Evolutionary conservation across 257 asterid species (phyloP).

Genomic region (Jacaranda copaia): DNA sequence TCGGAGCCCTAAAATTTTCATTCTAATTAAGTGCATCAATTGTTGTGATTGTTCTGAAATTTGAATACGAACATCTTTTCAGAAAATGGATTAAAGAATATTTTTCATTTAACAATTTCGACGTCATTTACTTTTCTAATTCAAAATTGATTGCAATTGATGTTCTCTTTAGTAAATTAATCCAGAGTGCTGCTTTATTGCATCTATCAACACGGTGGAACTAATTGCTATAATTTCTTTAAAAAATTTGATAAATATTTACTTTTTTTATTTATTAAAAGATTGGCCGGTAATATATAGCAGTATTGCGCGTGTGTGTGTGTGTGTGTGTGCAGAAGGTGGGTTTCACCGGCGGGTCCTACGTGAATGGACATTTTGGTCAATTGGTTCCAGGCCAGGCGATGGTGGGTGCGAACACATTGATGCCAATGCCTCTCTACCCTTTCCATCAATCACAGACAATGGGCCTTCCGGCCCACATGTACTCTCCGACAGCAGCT

Average conservation of each 20-base stretch:
- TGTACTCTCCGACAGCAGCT: slow-evolving; percentile 58
- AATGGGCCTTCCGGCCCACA: slow-evolving; percentile 90
- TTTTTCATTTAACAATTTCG: background rate
- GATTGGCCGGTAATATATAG: too few relatives aligned
- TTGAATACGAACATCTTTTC: too few relatives aligned
- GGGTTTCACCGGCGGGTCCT: slow-evolving; percentile 78
- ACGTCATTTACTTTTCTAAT: background rate
- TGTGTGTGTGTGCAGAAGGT: slow-evolving; percentile 54
- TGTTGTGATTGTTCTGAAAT: too few relatives aligned
- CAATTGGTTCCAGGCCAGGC: slow-evolving; percentile 74
- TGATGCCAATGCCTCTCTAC: slow-evolving; percentile 80
- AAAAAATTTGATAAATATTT: too few relatives aligned
- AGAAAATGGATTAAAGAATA: background rate
- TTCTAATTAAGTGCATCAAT: too few relatives aligned
- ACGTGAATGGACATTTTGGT: slow-evolving; percentile 82
- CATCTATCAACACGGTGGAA: too few relatives aligned
- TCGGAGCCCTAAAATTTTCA: too few relatives aligned
- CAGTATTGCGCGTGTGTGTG: background rate
- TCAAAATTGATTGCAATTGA: background rate
- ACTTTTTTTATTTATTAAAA: too few relatives aligned
- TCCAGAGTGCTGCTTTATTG: too few relatives aligned
- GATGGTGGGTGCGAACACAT: slow-evolving; percentile 67
- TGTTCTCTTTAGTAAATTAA: too few relatives aligned
- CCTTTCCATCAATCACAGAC: slow-evolving; percentile 75
- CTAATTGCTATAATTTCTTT: too few relatives aligned